Evolutionary conservation across 1,284 basidiomycete genomes (phyloP).

Genomic region (Inonotus hispidus): DNA sequence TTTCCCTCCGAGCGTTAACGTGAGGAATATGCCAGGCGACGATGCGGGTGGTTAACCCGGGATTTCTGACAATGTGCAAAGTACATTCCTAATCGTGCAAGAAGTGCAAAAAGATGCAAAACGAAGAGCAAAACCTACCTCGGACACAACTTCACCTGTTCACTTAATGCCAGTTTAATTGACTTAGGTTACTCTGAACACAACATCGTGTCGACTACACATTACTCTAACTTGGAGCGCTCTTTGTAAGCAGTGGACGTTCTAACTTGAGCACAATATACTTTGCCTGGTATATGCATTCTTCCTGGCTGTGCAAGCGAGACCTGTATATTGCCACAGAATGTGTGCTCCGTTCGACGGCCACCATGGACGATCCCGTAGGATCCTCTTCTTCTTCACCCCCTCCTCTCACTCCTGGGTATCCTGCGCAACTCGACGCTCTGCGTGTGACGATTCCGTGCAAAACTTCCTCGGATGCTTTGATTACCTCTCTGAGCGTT

Average conservation of each 20-base stretch:
- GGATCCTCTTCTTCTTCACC: background rate
- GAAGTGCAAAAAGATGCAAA: background rate
- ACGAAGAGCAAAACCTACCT: conserved; percentile 46
- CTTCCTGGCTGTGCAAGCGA: background rate
- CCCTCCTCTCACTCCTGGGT: background rate
- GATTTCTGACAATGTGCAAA: conserved; percentile 23
- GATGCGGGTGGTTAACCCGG: conserved; percentile 33
- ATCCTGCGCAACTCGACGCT: background rate
- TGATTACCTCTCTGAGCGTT: background rate
- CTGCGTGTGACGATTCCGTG: background rate
- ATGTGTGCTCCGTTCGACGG: background rate
- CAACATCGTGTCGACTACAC: background rate
- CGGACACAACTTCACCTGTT: conserved; percentile 89
- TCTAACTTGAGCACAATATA: too few species aligned
- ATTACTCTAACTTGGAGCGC: background rate
- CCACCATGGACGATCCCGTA: background rate
- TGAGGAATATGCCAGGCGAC: conserved; percentile 56
- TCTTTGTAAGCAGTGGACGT: background rate
- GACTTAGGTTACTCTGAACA: conserved; percentile 63
- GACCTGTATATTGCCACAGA: background rate
- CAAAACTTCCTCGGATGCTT: background rate
- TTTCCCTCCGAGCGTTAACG: conserved; percentile 92
- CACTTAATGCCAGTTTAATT: conserved; percentile 91
- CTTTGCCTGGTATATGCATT: background rate
- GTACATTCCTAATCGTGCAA: background rate